A percentile compares a stretch with the other conserved stretches of the same genome.
Evolutionary conservation across 257 asterid species (phyloP).

Genomic region (Solanum ossicruentum): DNA sequence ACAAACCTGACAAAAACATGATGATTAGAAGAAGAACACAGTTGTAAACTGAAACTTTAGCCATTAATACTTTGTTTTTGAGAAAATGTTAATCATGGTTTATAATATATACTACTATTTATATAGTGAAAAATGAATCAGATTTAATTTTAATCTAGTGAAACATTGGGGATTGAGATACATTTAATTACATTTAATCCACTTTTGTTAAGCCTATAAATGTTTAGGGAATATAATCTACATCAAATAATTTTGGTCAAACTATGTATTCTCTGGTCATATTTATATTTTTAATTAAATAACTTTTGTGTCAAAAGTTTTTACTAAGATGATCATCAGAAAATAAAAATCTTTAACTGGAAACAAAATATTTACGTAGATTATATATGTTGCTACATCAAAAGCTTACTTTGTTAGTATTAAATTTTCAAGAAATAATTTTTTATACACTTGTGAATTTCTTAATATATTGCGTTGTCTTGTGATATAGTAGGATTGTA

Average conservation of each 20-base stretch:
- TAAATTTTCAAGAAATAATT: no score
- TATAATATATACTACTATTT: neutral
- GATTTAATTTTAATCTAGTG: neutral
- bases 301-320: no score
- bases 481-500: no score
- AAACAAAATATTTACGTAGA: no score
- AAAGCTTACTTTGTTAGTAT: no score
- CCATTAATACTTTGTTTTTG: neutral
- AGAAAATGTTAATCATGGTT: neutral
- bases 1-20: neutral
- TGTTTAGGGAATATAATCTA: neutral
- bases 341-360: no score
- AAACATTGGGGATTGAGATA: neutral
- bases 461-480: no score
- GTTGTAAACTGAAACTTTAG: neutral
- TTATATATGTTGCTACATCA: no score
- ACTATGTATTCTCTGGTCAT: neutral
- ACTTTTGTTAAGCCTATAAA: neutral
- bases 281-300: neutral
- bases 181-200: neutral
- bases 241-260: neutral
- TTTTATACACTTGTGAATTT: no score
- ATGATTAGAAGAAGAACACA: neutral
- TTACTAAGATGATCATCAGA: no score
- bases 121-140: neutral